Conservation (phyloP, 2,329 filamentous ascomycete species). For the Aulographum hederae region DNA sequence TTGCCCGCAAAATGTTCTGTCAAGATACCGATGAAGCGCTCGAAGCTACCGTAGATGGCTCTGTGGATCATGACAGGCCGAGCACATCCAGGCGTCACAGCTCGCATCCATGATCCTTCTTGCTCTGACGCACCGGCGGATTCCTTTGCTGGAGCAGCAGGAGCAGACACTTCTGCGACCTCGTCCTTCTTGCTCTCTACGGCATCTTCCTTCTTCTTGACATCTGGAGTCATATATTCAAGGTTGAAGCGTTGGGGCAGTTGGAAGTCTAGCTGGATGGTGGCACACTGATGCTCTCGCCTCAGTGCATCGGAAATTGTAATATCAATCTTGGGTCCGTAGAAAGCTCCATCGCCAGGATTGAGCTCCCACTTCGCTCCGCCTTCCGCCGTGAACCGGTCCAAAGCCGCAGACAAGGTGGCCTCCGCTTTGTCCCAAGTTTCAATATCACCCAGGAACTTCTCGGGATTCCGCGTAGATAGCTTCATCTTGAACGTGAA, state of each 20-base stretch:
- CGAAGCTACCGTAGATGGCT: slow-evolving; percentile 57
- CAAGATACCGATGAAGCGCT: slow-evolving; percentile 54
- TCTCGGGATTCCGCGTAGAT: slow-evolving; percentile 77
- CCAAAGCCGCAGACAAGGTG: slow-evolving; percentile 60
- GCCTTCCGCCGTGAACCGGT: slow-evolving; percentile 48
- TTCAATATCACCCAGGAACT: slow-evolving; percentile 68
- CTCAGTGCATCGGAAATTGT: slow-evolving; percentile 77
- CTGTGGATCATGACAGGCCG: slow-evolving; percentile 78
- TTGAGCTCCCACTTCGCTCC: slow-evolving; percentile 74
- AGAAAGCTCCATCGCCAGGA: slow-evolving; percentile 91
- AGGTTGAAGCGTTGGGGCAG: slow-evolving; percentile 72
- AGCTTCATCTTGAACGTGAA: slow-evolving; percentile 90
- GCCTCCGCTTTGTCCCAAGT: slow-evolving; percentile 82
- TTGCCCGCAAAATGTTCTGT: slow-evolving; percentile 74
- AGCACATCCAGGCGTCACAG: slow-evolving; percentile 43
- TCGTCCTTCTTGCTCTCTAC: too few species aligned
- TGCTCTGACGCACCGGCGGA: slow-evolving; percentile 12
- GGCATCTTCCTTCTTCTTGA: slow-evolving; percentile 24
- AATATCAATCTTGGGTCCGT: slow-evolving; percentile 97
- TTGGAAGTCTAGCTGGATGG: slow-evolving; percentile 88
- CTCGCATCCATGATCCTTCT: slow-evolving; percentile 10
- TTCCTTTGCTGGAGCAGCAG: slow-evolving; percentile 9
- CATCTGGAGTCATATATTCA: slow-evolving; percentile 63
- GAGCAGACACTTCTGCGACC: slow-evolving; percentile 8
- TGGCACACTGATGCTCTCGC: slow-evolving; percentile 69